These are phyloP conservation scores for Fusarium humuli DNA, from an alignment of 2,329 filamentous ascomycete genomes.

Conservation along the genomic window DNA sequence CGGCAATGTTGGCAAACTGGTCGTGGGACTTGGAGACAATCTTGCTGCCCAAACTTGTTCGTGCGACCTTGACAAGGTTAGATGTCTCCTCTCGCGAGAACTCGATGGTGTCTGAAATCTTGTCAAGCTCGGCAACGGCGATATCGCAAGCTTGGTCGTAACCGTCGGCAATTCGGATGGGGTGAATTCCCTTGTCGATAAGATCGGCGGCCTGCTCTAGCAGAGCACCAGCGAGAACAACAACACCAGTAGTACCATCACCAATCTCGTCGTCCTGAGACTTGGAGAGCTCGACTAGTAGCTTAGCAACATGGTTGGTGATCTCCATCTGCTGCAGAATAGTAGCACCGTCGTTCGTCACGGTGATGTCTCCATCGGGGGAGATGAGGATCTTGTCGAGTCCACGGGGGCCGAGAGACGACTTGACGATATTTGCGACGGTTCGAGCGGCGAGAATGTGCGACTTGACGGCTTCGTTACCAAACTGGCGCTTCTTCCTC, in stretches of 20 bases:
- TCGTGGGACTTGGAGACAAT: slow-evolving; percentile 99
- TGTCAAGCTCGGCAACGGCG: slow-evolving; percentile 90
- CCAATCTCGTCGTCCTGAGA: slow-evolving; percentile 99
- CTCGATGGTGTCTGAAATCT: slow-evolving; percentile 89
- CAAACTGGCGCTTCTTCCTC: slow-evolving; percentile 96
- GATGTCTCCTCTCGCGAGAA: slow-evolving; percentile 83
- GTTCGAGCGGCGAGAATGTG: slow-evolving; percentile 97
- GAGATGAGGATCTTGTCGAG: slow-evolving; percentile 99
- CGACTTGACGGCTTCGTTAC: slow-evolving; percentile 96
- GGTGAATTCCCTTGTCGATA: slow-evolving; percentile 99
- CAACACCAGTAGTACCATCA: slow-evolving; percentile 97
- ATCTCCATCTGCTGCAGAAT: slow-evolving; percentile 99
- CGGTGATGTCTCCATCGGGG: slow-evolving; percentile 97
- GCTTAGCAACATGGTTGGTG: slow-evolving; percentile 96
- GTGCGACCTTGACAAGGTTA: slow-evolving; percentile 94
- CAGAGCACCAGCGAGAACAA: slow-evolving; percentile 93
- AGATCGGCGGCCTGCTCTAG: slow-evolving; percentile 96
- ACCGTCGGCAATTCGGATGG: slow-evolving; percentile 97
- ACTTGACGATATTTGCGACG: slow-evolving; percentile 97
- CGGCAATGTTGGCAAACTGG: slow-evolving; percentile 96
- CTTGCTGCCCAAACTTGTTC: slow-evolving; percentile 96
- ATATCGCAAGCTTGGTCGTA: slow-evolving; percentile 99
- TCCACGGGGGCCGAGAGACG: slow-evolving; percentile 92
- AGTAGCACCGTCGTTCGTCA: slow-evolving; percentile 98
- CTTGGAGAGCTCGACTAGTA: slow-evolving; percentile 96